Evolutionary conservation across 345 rosid genomes (phyloP), one percentile per base, ranked within the genome.

Genomic region (Pelargonium nanum): DNA sequence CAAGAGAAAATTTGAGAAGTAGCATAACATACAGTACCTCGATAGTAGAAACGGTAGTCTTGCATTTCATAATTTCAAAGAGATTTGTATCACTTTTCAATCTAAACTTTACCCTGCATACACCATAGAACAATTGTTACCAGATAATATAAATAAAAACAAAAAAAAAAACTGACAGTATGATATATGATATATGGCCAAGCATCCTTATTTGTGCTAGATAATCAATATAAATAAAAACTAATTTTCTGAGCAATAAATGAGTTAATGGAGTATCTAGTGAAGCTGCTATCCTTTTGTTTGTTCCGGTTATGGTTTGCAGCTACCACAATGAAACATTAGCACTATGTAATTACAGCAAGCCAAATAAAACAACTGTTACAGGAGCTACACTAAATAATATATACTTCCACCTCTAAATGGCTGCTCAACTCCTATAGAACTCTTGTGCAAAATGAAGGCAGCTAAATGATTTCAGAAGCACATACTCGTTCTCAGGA

Each of bases 31-130:
- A 7, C 32, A 40, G 48, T 84, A 92, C 98, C 99, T 89, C 99
- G 70, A 93, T 78, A 45, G 90, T 58, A 54, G 97, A 89, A 73
- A 89, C 75, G 58, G 78, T 65, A 63, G 99, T 89, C 81, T 86
- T 89, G 80, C 92, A 84, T 74, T 87, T 93, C 56, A 73, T 66
- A 75, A 93, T 82, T 76, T 89, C 97, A 55, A 84, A 87, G 55
- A 93, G 92, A 78, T 83, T 71, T 26, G 99, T 89, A 68, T 93
- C 97, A 67, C 92, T 87, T 80, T 93, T 93, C 76, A 93, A 78
- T 69, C 74, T 83, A 67, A 93, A 93, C 60, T 76, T 81, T 56
- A 89, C 97, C 90, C 98, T 89, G 82, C 81, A 79, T 15, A 17
- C 15, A 12, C 15, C 48, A 40, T 2, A 6, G 48, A n/a, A n/a